Conservation (phyloP, 306 rosid species). For the Castanea crenata region DNA sequence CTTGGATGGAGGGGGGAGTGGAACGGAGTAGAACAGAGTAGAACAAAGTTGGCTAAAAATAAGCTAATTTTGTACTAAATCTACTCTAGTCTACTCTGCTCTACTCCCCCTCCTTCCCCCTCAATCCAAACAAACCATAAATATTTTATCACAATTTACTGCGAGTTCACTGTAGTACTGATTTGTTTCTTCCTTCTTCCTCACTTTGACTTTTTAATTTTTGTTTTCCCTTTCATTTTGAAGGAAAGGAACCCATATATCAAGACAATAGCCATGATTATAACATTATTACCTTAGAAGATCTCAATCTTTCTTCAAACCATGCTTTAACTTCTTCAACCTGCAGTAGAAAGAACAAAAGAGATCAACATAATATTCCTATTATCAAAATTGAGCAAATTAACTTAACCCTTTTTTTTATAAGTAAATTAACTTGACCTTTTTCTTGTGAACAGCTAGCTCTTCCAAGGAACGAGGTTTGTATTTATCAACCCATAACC, state of each 20-base stretch:
- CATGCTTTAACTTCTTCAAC: constrained; percentile 74
- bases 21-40: too few relatives aligned
- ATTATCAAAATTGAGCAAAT: constrained; percentile 16
- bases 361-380: constrained; percentile 10
- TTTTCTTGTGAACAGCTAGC: constrained; percentile 89
- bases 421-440: constrained; percentile 42
- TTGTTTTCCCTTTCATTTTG: neutral
- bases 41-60: too few relatives aligned
- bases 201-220: neutral
- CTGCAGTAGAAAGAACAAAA: constrained; percentile 39
- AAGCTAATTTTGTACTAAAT: too few relatives aligned
- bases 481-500: constrained; percentile 84
- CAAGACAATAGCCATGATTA: neutral
- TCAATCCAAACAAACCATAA: too few relatives aligned
- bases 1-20: too few relatives aligned
- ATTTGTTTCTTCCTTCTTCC: neutral
- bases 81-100: too few relatives aligned
- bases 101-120: too few relatives aligned
- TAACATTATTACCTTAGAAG: constrained; percentile 54
- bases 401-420: constrained; percentile 59
- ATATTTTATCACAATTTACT: constrained; percentile 5
- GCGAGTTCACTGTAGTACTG: neutral
- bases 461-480: constrained; percentile 68
- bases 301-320: constrained; percentile 76
- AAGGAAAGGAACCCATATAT: neutral